Conservation (phyloP, 495 filamentous ascomycete species). For the Penicillium paxilli region DNA sequence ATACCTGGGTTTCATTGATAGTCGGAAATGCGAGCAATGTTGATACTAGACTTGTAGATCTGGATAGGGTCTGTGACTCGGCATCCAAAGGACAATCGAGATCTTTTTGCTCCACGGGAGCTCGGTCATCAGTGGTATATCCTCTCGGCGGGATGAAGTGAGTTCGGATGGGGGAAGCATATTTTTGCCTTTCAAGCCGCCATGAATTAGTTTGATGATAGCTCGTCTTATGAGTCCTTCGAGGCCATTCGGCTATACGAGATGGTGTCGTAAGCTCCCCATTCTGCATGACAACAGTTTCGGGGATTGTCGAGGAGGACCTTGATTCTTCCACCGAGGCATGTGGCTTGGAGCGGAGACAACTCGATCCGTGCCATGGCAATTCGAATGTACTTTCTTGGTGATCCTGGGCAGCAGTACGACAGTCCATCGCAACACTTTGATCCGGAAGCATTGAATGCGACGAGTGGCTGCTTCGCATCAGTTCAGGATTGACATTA, state of each 20-base stretch:
- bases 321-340: background rate
- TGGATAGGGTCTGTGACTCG: background rate
- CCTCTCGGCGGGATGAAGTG: background rate
- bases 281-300: background rate
- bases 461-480: slow-evolving; percentile 23
- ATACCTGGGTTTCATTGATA: background rate
- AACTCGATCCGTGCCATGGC: background rate
- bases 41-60: background rate
- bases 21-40: slow-evolving; percentile 1
- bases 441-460: slow-evolving; percentile 38
- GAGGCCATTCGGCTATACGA: background rate
- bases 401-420: background rate
- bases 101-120: slow-evolving; percentile 2
- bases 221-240: background rate
- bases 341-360: background rate
- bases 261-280: background rate
- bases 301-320: background rate
- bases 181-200: background rate
- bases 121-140: slow-evolving; percentile 22
- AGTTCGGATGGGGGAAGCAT: background rate
- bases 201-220: background rate
- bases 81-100: background rate
- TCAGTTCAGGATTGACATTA: background rate
- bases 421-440: background rate
- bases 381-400: background rate